Base-by-base conservation (phyloP, 208 protist species). In the Strigomonas culicis region DNA sequence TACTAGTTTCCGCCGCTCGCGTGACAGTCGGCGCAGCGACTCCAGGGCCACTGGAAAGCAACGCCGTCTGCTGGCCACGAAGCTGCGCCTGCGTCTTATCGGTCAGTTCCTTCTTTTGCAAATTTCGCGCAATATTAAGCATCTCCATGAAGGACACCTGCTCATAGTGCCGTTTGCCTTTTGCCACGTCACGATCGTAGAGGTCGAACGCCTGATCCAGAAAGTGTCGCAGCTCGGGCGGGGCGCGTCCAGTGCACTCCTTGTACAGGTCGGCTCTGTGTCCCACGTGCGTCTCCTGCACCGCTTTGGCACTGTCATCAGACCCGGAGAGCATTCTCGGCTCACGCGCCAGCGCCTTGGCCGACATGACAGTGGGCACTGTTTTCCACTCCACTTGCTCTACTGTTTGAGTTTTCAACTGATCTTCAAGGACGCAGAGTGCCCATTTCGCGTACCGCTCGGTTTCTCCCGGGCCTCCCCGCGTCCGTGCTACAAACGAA, bases 391-490 rank as follows among this genome's bases (percentile, higher is more conserved):
- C 67, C 19, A 83, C 64, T 8, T 52, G 28, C 4, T 27, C 53
- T 8, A 78, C 79, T 8, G 70, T 71, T 13, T 69, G 59, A 1
- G 53, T 59, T 8, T 66, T 62, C 36, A 79, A 39, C 0, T 82
- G 80, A 3, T 86, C 72, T 57, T 92, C 82, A 28, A 94, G 62
- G 8, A 70, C 67, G 30, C 65, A 55, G 36, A 94, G 34, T 0
- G 75, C 88, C 85, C 88, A 94, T 6, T 69, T 39, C 51, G 88
- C 82, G 57, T 94, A 94, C 21, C 72, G 72, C 36, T 70, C 58
- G 25, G 68, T 68, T 41, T 82, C 80, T 13, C 51, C 73, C 13
- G 63, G 71, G 24, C 57, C 74, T 21, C 59, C 34, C 53, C 83
- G 71, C 17, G 80, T 77, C 31, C 78, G 75, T 0, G 83, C 73